Evolutionary conservation across 2,329 filamentous ascomycete species (phyloP), one percentile per base, ranked within the genome.

Genomic region (Nakataea oryzae): DNA sequence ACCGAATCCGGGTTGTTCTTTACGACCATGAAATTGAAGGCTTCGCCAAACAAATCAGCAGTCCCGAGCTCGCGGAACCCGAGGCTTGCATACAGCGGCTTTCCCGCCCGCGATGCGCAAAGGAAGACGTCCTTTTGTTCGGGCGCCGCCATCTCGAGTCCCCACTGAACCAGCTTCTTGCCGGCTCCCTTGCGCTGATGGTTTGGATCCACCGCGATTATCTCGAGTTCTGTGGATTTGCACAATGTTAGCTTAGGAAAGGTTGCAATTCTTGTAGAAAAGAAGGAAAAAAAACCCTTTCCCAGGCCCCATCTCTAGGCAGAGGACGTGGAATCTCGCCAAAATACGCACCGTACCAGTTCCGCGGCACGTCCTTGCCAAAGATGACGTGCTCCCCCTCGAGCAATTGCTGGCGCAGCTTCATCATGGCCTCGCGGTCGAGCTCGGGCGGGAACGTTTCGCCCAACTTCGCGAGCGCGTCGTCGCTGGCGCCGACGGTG

Each of bases 171-270:
- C 1, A 72, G 64, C 54, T 64, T 65, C 60, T 57, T 65, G 3
- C 70, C 70, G 14, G 70, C 63, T 3, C 70, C 70, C n/a, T 66
- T 65, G 21, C 70, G 64, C 4, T 70, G 64, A n/a, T 71, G 65
- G 3, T 57, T 17, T 0, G 70, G 69, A n/a, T 70, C 66, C 3
- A 71, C 62, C 2, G 63, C 62, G 2, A 72, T 63, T 11, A 65
- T 50, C 41, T 66, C 64, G 3, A 70, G 63, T 30, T 67, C 69
- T 72, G 14, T 3, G 6, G 24, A 47, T n/a, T n/a, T n/a, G n/a
- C n/a, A n/a, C n/a, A n/a, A n/a, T n/a, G n/a, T n/a, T n/a, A n/a
- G n/a, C n/a, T n/a, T n/a, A n/a, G n/a, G n/a, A n/a, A n/a, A n/a
- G n/a, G n/a, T n/a, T n/a, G n/a, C n/a, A n/a, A n/a, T n/a, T n/a